Percentiles rank a stretch among this genome's conserved stretches.
These are phyloP conservation scores for Boletellus ananas DNA, from an alignment of 768 basidiomycete species.

Conservation along the genomic window DNA sequence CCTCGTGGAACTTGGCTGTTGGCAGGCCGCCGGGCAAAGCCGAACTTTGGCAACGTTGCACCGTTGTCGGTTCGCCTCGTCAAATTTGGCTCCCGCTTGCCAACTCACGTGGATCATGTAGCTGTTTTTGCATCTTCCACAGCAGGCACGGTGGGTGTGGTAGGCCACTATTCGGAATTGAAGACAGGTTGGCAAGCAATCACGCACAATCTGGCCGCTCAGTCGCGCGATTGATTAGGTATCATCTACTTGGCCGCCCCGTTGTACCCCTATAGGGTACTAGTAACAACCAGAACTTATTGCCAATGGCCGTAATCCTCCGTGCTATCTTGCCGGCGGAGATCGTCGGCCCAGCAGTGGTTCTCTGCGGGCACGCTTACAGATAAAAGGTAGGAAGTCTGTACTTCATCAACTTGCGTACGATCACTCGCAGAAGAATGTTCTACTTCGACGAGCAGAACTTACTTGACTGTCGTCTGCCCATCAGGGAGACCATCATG, in stretches of 20 bases:
- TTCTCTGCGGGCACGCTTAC: neutral
- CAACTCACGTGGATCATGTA: neutral
- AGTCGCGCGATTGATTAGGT: too few species aligned
- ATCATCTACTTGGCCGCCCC: neutral
- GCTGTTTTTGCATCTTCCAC: too few species aligned
- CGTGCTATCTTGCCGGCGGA: neutral
- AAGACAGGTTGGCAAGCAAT: conserved; percentile 10
- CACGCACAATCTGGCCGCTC: neutral
- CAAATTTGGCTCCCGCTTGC: neutral
- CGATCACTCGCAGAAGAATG: neutral
- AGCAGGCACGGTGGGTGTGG: neutral
- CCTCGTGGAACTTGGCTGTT: conserved; percentile 20
- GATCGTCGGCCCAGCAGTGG: neutral
- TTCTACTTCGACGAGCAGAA: neutral
- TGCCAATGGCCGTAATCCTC: neutral
- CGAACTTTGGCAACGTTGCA: neutral
- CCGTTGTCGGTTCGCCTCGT: too few species aligned
- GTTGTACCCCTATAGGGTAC: too few species aligned
- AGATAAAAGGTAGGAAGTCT: conserved; percentile 12
- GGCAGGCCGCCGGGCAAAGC: conserved; percentile 7
- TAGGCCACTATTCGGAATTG: neutral
- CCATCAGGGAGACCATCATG: too few species aligned
- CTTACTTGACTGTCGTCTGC: neutral
- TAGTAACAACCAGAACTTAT: neutral
- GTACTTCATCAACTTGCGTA: neutral